Conservation (phyloP, 345 rosid genomes). For the Brassica nigra region DNA sequence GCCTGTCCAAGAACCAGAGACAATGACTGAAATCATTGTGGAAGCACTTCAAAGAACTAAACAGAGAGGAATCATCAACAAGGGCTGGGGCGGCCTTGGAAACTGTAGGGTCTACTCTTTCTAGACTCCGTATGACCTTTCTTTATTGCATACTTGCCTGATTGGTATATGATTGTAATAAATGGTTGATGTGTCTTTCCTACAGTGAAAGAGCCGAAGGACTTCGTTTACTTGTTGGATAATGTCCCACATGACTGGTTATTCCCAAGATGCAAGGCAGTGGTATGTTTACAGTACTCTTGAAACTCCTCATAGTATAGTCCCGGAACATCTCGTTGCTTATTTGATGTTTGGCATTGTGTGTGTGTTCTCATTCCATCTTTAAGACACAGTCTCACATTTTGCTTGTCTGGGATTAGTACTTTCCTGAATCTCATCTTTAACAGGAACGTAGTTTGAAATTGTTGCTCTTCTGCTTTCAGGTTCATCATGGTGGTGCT, state of each 20-base stretch:
- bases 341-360: background rate
- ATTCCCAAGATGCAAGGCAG: conserved; percentile 96
- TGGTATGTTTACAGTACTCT: conserved; percentile 60
- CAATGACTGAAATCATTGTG: conserved; percentile 83
- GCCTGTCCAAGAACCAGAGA: conserved; percentile 93
- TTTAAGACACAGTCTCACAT: background rate
- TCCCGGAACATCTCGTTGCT: background rate
- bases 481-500: conserved; percentile 99
- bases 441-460: background rate
- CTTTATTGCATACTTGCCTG: background rate
- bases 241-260: conserved; percentile 98
- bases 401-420: background rate
- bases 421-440: background rate
- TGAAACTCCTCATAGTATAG: background rate
- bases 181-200: conserved; percentile 32
- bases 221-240: conserved; percentile 78
- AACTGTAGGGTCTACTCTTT: conserved; percentile 59
- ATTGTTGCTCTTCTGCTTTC: conserved; percentile 31
- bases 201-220: conserved; percentile 92
- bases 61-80: conserved; percentile 94
- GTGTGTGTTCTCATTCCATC: background rate
- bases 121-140: background rate
- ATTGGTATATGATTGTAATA: conserved; percentile 6
- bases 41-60: conserved; percentile 73
- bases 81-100: conserved; percentile 99